Base-by-base conservation (phyloP, 2,329 filamentous ascomycete species). In the Achaetomium macrosporum region DNA sequence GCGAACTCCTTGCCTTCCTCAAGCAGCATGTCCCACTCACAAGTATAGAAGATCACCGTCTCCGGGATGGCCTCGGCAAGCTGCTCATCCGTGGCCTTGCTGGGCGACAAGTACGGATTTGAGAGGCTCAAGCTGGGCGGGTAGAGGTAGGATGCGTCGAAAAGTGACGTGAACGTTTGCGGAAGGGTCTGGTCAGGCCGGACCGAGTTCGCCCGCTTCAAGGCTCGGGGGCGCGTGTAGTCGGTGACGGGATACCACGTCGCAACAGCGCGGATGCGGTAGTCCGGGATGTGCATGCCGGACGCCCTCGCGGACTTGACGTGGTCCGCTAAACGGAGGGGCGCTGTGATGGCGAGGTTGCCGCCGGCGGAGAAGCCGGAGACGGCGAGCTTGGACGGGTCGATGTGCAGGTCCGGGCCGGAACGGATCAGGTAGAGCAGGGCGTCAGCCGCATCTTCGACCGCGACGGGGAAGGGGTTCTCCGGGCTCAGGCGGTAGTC, bases 401-500 rank as follows among this genome's bases (percentile, higher is more conserved):
- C 80, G 49, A 87, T 73, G 37, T 75, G 73, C 42, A 85, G 75
- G 42, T 83, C 77, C 29, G 71, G 69, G 0, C 81, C 79, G 50
- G 82, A 73, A 2, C 72, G 68, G 42, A 76, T 73, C 29, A 87
- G 71, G 64, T 84, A 83, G n/a, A 83, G 63, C 9, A 87, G 65
- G 1, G 82, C 80, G 56, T 85, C 83, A 29, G 81, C 78, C 41
- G 80, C 79, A 63, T 87, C 84, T 58, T 87, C 82, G 0, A 87
- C 75, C 0, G 82, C 77, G 0, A 77, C 78, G 1, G 83, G 84
- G 62, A 84, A 86, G 0, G 82, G 82, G 58, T 78, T 73, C 61
- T 79, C 78, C 0, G 84, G 84, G 0, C 83, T 82, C 2, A 86
- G 74, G n/a, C 84, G 77, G 64, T 88, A 87, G 61, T 85, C 82